Conservation (phyloP, 2,329 filamentous ascomycete genomes). For the Colletotrichum tofieldiae region DNA sequence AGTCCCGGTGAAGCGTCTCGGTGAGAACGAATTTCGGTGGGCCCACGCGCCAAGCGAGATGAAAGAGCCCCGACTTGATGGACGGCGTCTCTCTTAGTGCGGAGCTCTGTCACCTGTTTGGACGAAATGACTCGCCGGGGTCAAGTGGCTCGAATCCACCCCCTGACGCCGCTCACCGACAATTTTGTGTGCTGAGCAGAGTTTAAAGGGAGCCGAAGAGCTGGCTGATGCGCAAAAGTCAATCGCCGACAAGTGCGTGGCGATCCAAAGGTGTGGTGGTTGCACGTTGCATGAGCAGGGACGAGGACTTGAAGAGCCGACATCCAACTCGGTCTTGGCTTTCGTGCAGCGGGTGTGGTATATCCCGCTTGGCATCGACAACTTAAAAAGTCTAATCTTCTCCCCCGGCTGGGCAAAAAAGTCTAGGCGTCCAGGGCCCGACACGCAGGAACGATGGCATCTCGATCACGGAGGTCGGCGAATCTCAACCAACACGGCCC, state of each 20-base stretch:
- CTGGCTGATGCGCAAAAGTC: background rate
- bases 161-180: conserved; percentile 30
- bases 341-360: background rate
- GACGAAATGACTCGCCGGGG: conserved; percentile 37
- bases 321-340: background rate
- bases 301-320: background rate
- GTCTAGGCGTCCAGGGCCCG: background rate
- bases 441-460: background rate
- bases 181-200: conserved; percentile 16
- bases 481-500: background rate
- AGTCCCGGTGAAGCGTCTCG: conserved; percentile 7
- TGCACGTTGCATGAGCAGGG: background rate
- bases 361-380: background rate
- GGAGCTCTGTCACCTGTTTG: conserved; percentile 4
- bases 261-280: background rate
- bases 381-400: background rate
- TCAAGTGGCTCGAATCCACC: conserved; percentile 12
- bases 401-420: conserved; percentile 9
- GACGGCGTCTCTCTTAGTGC: conserved; percentile 12
- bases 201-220: background rate
- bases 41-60: conserved; percentile 32
- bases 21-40: conserved; percentile 2
- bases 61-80: conserved; percentile 10
- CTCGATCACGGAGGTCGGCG: background rate
- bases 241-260: background rate